Percentiles rank a stretch among this genome's conserved stretches.
Conservation (phyloP, 331 rosid genomes). For the Cydonia oblonga region DNA sequence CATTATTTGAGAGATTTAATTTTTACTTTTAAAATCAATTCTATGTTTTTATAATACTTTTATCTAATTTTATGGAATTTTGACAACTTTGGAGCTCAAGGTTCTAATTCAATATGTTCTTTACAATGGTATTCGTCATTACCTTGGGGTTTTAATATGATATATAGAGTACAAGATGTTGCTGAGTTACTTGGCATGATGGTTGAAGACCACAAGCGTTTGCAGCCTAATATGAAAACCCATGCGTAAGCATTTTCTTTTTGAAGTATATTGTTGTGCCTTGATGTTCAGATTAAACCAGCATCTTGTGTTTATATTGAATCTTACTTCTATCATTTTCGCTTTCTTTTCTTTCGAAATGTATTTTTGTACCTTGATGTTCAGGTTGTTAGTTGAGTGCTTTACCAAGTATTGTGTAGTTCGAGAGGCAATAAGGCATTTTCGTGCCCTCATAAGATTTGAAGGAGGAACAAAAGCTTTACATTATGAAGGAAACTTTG, state of each 20-base stretch:
- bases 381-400: constrained; percentile 89
- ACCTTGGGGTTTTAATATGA: constrained; percentile 10
- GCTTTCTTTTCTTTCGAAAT: background rate
- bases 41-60: background rate
- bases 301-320: background rate
- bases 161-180: constrained; percentile 80
- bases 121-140: background rate
- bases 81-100: background rate
- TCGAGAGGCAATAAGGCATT: constrained; percentile 90
- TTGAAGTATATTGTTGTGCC: too few species aligned
- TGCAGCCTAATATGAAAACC: constrained; percentile 86
- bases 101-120: background rate
- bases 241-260: constrained; percentile 55
- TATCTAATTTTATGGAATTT: background rate
- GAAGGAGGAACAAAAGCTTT: constrained; percentile 64
- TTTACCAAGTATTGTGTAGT: constrained; percentile 87
- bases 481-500: constrained; percentile 67
- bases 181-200: constrained; percentile 96
- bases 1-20: background rate
- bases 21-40: background rate
- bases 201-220: constrained; percentile 82
- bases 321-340: background rate
- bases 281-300: background rate
- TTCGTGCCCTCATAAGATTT: constrained; percentile 71
- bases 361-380: constrained; percentile 10